A percentile compares a stretch with the other conserved stretches of the same genome.
These are phyloP conservation scores for Penicillium manginii DNA, from an alignment of 495 filamentous ascomycete species.

Conservation along the genomic window DNA sequence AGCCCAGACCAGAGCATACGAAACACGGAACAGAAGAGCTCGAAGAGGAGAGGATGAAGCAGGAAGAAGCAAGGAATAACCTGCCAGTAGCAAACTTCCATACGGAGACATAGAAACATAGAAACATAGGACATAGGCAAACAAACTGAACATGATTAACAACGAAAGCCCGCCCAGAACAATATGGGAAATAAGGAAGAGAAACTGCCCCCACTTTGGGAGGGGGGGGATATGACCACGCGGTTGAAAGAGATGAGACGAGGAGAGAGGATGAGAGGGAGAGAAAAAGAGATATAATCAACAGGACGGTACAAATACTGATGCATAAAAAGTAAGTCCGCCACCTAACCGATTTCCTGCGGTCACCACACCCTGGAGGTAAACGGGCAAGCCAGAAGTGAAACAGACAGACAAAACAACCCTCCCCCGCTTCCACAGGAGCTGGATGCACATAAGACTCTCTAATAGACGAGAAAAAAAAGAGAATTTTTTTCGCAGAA, in stretches of 20 bases:
- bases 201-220: neutral
- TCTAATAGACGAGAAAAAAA: constrained; percentile 15
- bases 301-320: constrained; percentile 3
- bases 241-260: neutral
- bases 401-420: constrained; percentile 4
- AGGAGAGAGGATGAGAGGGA: neutral
- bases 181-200: constrained; percentile 1
- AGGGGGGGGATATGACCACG: neutral
- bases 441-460: constrained; percentile 14
- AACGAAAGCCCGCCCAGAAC: constrained; percentile 1
- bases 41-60: constrained; percentile 16
- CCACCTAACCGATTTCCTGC: constrained; percentile 1
- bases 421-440: neutral
- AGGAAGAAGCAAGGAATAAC: constrained; percentile 8
- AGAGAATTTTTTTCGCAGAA: constrained; percentile 30
- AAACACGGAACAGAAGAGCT: neutral
- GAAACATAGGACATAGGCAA: neutral
- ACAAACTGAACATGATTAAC: neutral
- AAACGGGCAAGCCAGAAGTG: constrained; percentile 16
- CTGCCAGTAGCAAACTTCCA: constrained; percentile 2
- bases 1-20: neutral
- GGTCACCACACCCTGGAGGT: neutral
- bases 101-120: neutral
- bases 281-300: neutral
- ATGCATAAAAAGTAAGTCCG: neutral